phyloP scores from a whole-genome alignment of 345 rosid species.

The Syzygium oleosum region DNA sequence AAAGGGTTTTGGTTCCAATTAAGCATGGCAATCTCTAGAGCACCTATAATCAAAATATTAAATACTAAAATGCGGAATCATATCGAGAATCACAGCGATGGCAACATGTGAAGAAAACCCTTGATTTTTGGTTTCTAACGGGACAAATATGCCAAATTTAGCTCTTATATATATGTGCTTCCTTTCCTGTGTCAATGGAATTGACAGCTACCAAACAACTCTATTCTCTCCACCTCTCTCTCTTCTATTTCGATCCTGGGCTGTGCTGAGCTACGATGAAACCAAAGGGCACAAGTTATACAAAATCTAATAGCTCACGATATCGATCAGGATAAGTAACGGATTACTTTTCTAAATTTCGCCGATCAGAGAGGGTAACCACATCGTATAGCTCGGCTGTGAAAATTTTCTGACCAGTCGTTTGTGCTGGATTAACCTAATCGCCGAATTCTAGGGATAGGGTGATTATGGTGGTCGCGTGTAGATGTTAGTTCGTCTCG shows the following conservation, averaged over 20 bases:
- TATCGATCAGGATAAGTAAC: not conserved
- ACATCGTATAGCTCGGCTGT: not conserved
- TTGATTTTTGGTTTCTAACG: not conserved
- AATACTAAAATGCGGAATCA: not conserved
- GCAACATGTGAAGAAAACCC: not conserved
- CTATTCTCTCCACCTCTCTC: not conserved
- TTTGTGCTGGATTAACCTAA: not conserved
- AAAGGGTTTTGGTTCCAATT: not conserved
- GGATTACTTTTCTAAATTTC: too few relatives aligned
- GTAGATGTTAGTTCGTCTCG: not conserved
- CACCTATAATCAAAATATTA: not conserved
- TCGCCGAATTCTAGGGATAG: not conserved
- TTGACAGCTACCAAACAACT: not conserved
- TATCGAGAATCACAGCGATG: not conserved
- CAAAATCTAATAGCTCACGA: not conserved
- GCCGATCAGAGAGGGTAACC: not conserved
- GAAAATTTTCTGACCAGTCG: not conserved
- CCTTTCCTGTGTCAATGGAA: not conserved
- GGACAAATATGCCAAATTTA: not conserved
- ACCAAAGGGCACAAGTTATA: not conserved
- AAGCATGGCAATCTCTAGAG: not conserved
- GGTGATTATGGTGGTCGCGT: not conserved
- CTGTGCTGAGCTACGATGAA: not conserved
- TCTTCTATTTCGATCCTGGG: not conserved
- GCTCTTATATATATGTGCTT: not conserved